Evolutionary conservation across 352 stramenopile genomes (phyloP).

Genomic region (Phytophthora ramorum): DNA sequence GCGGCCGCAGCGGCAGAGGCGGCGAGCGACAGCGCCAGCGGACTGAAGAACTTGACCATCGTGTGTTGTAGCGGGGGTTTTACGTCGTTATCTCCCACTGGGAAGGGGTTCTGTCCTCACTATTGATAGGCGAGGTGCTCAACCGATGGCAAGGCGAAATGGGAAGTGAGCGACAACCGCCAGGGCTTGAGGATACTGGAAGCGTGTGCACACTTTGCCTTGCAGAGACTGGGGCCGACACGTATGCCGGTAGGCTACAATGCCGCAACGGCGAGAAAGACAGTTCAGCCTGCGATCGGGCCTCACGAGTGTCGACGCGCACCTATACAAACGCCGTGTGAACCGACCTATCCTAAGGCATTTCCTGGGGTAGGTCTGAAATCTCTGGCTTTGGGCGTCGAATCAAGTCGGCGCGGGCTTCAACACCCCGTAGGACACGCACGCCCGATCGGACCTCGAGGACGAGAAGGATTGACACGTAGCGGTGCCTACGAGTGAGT

Average conservation of each 20-base stretch:
- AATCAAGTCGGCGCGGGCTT: slow-evolving; percentile 30
- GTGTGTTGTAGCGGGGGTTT: slow-evolving; percentile 15
- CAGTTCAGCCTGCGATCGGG: slow-evolving; percentile 8
- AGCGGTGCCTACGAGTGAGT: too few species aligned
- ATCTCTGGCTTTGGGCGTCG: slow-evolving; percentile 3
- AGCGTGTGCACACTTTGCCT: not conserved
- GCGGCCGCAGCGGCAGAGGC: slow-evolving; percentile 39
- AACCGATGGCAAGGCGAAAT: slow-evolving; percentile 12
- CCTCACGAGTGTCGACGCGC: not conserved
- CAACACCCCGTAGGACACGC: slow-evolving; percentile 29
- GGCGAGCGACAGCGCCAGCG: slow-evolving; percentile 34
- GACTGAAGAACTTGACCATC: slow-evolving; percentile 50
- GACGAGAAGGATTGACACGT: not conserved
- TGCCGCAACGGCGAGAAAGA: slow-evolving; percentile 21
- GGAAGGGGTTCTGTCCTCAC: slow-evolving; percentile 3
- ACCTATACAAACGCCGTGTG: slow-evolving; percentile 4
- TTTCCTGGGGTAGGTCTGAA: slow-evolving; percentile 4
- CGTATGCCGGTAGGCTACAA: slow-evolving; percentile 24
- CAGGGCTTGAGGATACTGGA: not conserved
- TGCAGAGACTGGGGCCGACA: slow-evolving; percentile 1
- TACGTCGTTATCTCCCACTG: slow-evolving; percentile 20
- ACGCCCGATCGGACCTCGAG: slow-evolving; percentile 14
- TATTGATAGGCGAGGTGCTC: slow-evolving; percentile 22
- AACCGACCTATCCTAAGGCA: slow-evolving; percentile 10
- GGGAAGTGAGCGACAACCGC: slow-evolving; percentile 34